Conservation (phyloP, 73 alveolate species). For the Paraurostyla sp. region DNA sequence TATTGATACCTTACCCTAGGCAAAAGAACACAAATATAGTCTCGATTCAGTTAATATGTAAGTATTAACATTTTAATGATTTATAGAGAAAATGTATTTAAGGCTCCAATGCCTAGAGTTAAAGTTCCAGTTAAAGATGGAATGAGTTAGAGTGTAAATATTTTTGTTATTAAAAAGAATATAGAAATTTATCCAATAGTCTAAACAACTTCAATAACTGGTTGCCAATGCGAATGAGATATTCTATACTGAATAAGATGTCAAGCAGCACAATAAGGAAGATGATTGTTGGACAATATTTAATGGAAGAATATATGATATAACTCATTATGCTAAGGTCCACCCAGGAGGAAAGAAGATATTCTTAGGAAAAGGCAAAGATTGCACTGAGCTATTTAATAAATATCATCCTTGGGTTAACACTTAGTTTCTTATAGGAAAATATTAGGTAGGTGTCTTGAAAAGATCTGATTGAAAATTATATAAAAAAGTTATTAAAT, state of each 20-base stretch:
- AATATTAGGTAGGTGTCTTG: slow-evolving; percentile 84
- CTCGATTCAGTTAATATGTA: slow-evolving; percentile 24
- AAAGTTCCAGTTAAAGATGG: slow-evolving; percentile 83
- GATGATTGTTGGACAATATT: slow-evolving; percentile 81
- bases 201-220: background rate
- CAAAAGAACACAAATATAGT: slow-evolving; percentile 31
- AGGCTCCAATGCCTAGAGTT: slow-evolving; percentile 48
- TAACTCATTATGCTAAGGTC: slow-evolving; percentile 65
- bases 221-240: slow-evolving; percentile 52
- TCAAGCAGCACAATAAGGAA: slow-evolving; percentile 55
- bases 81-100: background rate
- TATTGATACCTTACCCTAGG: slow-evolving; percentile 55
- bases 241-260: slow-evolving; percentile 67
- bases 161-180: background rate
- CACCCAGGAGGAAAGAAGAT: slow-evolving; percentile 91
- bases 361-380: slow-evolving; percentile 91
- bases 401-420: slow-evolving; percentile 96
- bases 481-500: background rate
- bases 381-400: slow-evolving; percentile 89
- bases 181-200: slow-evolving; percentile 40
- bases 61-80: background rate
- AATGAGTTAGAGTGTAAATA: slow-evolving; percentile 32
- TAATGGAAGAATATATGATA: slow-evolving; percentile 76
- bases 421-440: slow-evolving; percentile 81
- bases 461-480: slow-evolving; percentile 13